Conservation (phyloP, 306 rosid species). For the Vigna hirtella region DNA sequence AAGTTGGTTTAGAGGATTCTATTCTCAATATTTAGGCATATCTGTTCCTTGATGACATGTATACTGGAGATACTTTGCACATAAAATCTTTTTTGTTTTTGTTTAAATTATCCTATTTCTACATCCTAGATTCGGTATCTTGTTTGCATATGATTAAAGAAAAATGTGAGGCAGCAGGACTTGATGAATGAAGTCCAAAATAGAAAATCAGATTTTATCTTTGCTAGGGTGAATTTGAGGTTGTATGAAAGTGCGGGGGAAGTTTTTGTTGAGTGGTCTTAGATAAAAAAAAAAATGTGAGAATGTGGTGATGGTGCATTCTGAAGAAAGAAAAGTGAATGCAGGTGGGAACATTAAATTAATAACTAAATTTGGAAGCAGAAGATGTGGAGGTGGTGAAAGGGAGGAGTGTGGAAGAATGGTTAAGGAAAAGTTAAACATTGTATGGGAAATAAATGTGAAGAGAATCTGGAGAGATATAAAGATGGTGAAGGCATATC, state of each 20-base stretch:
- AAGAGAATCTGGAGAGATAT: slow-evolving; percentile 16
- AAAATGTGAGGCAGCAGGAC: neutral
- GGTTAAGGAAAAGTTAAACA: slow-evolving; percentile 19
- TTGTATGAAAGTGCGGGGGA: neutral
- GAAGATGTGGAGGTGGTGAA: neutral
- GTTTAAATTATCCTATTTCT: neutral
- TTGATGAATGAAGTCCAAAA: neutral
- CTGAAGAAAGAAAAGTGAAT: neutral
- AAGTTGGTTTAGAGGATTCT: neutral
- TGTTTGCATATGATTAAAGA: neutral
- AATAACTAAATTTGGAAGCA: neutral
- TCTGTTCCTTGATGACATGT: neutral
- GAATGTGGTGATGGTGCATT: no score
- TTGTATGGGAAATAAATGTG: slow-evolving; percentile 24
- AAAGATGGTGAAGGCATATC: slow-evolving; percentile 14
- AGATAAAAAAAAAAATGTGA: neutral
- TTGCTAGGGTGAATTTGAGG: neutral
- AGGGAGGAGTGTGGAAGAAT: slow-evolving; percentile 13
- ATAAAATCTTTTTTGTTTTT: neutral
- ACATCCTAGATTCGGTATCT: neutral
- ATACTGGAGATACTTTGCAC: neutral
- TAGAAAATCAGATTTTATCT: neutral
- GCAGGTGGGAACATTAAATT: neutral
- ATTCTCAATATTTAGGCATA: neutral
- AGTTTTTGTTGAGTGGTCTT: neutral